Percentiles rank a stretch among this genome's conserved stretches.
These are phyloP conservation scores for Aurifilum marmelostoma DNA, from an alignment of 2,329 filamentous ascomycete species.

Conservation along the genomic window DNA sequence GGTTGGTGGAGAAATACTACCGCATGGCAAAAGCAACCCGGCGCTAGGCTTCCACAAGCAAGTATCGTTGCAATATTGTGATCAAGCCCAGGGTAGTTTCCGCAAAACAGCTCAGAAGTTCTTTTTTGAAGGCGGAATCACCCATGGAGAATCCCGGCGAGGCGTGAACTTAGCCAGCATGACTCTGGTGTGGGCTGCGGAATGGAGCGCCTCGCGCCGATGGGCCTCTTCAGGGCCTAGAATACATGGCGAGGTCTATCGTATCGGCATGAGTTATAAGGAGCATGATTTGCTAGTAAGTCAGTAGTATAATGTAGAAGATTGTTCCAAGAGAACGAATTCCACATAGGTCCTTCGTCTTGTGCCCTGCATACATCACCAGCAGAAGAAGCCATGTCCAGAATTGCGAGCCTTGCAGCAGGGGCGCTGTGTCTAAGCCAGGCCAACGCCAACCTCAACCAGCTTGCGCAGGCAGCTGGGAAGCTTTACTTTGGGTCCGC, in stretches of 20 bases:
- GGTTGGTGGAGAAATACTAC: constrained; percentile 28
- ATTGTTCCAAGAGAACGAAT: too few species aligned
- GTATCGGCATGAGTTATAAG: background rate
- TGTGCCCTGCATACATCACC: background rate
- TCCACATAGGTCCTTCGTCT: background rate
- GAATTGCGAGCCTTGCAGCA: constrained; percentile 1
- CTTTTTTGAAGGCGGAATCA: background rate
- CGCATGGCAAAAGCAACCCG: background rate
- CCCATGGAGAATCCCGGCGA: background rate
- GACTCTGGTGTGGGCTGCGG: background rate
- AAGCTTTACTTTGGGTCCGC: constrained; percentile 65
- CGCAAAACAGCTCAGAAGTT: background rate
- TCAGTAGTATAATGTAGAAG: background rate
- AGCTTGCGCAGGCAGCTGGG: constrained; percentile 26
- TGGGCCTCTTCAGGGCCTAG: background rate
- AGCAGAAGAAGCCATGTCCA: background rate
- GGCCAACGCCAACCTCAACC: constrained; percentile 27
- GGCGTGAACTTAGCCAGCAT: background rate
- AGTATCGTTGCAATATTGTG: background rate
- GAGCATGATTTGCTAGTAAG: background rate
- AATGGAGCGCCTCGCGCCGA: constrained; percentile 11
- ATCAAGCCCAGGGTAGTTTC: background rate
- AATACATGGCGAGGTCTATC: background rate
- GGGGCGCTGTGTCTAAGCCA: constrained; percentile 11
- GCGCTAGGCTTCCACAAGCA: background rate